Evolutionary conservation across 352 stramenopile species (phyloP), one percentile per base, ranked within the genome.

Genomic region (Pythium vanterpoolii): DNA sequence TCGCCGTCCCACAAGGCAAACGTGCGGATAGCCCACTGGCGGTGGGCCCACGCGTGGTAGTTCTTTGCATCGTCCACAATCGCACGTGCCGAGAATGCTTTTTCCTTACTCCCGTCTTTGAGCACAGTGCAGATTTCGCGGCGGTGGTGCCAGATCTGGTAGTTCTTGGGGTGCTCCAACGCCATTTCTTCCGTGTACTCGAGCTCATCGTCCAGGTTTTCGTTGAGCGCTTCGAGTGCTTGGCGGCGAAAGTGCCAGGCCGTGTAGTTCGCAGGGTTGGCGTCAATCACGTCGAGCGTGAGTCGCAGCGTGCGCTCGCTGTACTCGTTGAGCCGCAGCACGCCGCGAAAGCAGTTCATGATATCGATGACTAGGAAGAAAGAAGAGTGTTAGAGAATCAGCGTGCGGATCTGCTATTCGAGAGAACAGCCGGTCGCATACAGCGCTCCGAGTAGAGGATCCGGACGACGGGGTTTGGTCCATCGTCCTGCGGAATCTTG

Each of bases 121-220:
- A 96, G 49, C 56, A 86, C 73, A 46, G 92, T 77, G 60, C 97
- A 90, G 28, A 99, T 81, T 59, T 96, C 94, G 43, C 96, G 83
- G 21, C 97, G 95, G 73, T 99, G 96, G 78, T 99, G 98, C 97
- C 97, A 99, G 68, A 99, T 96, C 75, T 99, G 97, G 81, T 99
- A 99, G 79, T 99, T 99, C 79, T 99, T 99, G 4, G 97, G 96
- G 79, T 98, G 95, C 24, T 80, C 71, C 26, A 97, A 84, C 30
- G 94, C 95, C 68, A 98, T 86, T 38, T 84, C 74, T 61, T 92
- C 85, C 54, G 71, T 83, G 68, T 83, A 93, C 24, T 69, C 71
- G 44, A 96, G 77, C 63, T 92, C 79, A 30, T 77, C 69, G 38
- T 69, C 73, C 14, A 95, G 70, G 50, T 92, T 71, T 14, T 78